phyloP scores from a whole-genome alignment of 768 basidiomycete genomes.

The Macrolepiota dolichaula region DNA sequence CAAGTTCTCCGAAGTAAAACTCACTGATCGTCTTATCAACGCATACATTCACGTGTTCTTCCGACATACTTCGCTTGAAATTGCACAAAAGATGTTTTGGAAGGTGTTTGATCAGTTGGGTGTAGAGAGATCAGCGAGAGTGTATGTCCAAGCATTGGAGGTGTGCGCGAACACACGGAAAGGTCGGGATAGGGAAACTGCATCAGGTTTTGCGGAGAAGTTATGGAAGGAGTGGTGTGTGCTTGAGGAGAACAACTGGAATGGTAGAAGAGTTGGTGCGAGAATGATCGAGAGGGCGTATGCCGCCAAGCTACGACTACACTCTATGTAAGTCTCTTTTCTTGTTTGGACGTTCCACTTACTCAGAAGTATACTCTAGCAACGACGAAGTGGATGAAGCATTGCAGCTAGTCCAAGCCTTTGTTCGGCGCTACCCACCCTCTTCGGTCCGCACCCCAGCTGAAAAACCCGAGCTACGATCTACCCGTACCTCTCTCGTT shows the following conservation, averaged over 20 bases:
- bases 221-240: constrained; percentile 66
- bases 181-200: constrained; percentile 43
- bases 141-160: constrained; percentile 67
- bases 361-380: constrained; percentile 26
- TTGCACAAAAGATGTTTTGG: constrained; percentile 46
- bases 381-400: constrained; percentile 49
- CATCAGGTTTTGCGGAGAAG: constrained; percentile 50
- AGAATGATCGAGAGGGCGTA: constrained; percentile 69
- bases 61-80: constrained; percentile 45
- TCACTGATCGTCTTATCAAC: constrained; percentile 66
- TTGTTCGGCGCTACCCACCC: constrained; percentile 66
- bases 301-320: constrained; percentile 61
- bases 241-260: constrained; percentile 37
- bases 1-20: constrained; percentile 54
- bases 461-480: constrained; percentile 47
- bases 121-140: constrained; percentile 46
- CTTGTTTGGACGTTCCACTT: not conserved
- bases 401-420: constrained; percentile 53
- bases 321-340: constrained; percentile 49
- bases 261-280: constrained; percentile 27
- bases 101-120: constrained; percentile 40
- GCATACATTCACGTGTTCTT: constrained; percentile 82
- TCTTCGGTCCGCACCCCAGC: constrained; percentile 36
- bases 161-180: constrained; percentile 47
- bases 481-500: constrained; percentile 54